Evolutionary conservation across 306 rosid genomes (phyloP), one percentile per base, ranked within the genome.

Genomic region (Crataegus laevigata): DNA sequence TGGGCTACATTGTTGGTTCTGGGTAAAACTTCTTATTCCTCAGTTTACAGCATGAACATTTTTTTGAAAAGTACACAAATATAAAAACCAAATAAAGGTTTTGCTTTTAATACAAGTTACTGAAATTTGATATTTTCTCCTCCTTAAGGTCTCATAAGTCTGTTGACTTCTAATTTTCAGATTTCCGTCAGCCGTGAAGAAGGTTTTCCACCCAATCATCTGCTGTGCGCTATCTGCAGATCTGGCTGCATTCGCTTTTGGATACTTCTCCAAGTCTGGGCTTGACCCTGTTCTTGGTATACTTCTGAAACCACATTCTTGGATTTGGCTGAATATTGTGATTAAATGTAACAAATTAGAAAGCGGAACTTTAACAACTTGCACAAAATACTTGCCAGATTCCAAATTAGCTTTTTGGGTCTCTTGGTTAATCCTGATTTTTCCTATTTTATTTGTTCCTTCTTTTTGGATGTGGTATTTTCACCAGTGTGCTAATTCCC

Each of bases 221-320:
- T 91, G 96, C 80, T 94, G 98, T 77, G 85, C 98, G 18, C 73
- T 84, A 42, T 90, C 96, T 51, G 94, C 98, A n/a, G 98, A 81
- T 69, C 68, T 94, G 66, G 77, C 91, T 77, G 98, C 98, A 66
- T 78, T 80, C 45, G 91, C 96, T 75, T 94, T 79, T 68, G 97
- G 91, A 40, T 87, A 86, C 79, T 28, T 94, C 71, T 91, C 98
- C 71, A 83, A 79, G 74, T 86, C 87, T 54, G 96, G 98, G 61
- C 82, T 91, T 63, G 97, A 94, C 78, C 90, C 98, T 79, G 86
- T 94, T 71, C 91, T 94, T 81, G 98, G 98, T 94, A 90, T 74
- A 67, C n/a, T 74, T 28, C 68, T 69, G n/a, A 34, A 73, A 80
- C 28, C 1, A 59, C 8, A 73, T 55, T 24, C 57, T 30, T 83